Conservation (phyloP, 371 early-diverging fungal genomes). For the Syncephalastrum racemosum region DNA sequence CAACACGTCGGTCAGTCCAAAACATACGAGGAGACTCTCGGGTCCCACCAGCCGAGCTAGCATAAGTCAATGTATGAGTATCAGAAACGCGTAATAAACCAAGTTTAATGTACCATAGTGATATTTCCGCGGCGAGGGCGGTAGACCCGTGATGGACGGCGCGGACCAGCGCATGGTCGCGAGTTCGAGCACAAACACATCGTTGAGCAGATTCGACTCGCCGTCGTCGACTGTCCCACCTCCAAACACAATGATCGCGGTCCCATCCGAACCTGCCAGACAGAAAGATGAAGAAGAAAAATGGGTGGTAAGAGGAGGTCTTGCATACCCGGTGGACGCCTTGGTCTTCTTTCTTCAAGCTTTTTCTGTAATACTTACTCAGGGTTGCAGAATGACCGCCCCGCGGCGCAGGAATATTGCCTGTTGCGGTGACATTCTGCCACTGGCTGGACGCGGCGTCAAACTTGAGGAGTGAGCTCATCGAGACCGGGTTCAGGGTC, state of each 20-base stretch:
- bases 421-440: constrained; percentile 38
- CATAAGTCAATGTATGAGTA: constrained; percentile 7
- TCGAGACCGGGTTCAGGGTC: constrained; percentile 37
- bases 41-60: background rate
- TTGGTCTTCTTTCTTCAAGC: too few species aligned
- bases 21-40: constrained; percentile 7
- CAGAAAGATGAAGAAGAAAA: background rate
- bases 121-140: constrained; percentile 40
- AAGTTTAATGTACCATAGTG: constrained; percentile 32
- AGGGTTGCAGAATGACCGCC: constrained; percentile 43
- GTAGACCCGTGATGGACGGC: constrained; percentile 32
- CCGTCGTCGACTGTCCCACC: constrained; percentile 29
- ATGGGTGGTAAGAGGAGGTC: too few species aligned
- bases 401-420: constrained; percentile 47
- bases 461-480: constrained; percentile 34
- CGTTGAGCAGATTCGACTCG: constrained; percentile 25
- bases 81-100: constrained; percentile 15
- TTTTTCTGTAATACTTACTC: constrained; percentile 18
- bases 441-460: constrained; percentile 30
- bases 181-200: constrained; percentile 37
- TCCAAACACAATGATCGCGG: constrained; percentile 40
- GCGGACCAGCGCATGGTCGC: constrained; percentile 39
- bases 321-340: too few species aligned
- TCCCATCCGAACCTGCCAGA: constrained; percentile 3
- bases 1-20: too few species aligned